A percentile compares a stretch with the other conserved stretches of the same genome.
Evolutionary conservation across 768 basidiomycete species (phyloP).

Genomic region (Lactarius hatsudake): DNA sequence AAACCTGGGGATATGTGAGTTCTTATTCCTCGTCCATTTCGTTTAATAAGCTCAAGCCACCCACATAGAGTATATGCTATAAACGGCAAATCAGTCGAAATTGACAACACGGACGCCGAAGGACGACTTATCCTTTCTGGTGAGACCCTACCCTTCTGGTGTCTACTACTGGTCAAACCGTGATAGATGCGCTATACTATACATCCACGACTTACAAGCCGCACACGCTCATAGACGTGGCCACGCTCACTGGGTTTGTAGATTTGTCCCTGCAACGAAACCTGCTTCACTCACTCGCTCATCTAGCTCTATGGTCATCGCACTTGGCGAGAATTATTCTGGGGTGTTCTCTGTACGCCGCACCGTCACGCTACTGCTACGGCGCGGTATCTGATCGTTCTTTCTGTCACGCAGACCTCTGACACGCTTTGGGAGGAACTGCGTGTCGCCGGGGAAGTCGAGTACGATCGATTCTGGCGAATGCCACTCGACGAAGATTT

Average conservation of each 20-base stretch:
- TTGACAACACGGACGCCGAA: conserved; percentile 87
- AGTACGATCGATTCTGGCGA: conserved; percentile 86
- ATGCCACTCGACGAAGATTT: conserved; percentile 86
- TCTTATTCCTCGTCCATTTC: no score
- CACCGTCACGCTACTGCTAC: background rate
- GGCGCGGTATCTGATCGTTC: background rate
- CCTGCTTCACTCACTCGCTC: background rate
- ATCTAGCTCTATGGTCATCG: conserved; percentile 62
- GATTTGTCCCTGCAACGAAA: conserved; percentile 15
- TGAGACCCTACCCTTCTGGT: conserved; percentile 31
- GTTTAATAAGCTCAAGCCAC: background rate
- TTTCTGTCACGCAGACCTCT: conserved; percentile 48
- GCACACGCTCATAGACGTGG: conserved; percentile 81
- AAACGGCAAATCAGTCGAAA: conserved; percentile 84
- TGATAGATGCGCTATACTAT: conserved; percentile 78
- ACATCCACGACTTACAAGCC: conserved; percentile 73
- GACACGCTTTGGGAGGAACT: conserved; percentile 73
- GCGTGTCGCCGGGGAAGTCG: conserved; percentile 62
- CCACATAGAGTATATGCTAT: conserved; percentile 67
- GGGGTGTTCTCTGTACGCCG: conserved; percentile 74
- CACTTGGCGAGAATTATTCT: conserved; percentile 72
- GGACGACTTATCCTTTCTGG: conserved; percentile 75
- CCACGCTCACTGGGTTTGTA: conserved; percentile 74
- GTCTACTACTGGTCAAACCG: background rate
- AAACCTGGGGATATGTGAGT: conserved; percentile 85